Base-by-base conservation (phyloP, 768 basidiomycete species). In the Gloeopeniophorella convolvens region DNA sequence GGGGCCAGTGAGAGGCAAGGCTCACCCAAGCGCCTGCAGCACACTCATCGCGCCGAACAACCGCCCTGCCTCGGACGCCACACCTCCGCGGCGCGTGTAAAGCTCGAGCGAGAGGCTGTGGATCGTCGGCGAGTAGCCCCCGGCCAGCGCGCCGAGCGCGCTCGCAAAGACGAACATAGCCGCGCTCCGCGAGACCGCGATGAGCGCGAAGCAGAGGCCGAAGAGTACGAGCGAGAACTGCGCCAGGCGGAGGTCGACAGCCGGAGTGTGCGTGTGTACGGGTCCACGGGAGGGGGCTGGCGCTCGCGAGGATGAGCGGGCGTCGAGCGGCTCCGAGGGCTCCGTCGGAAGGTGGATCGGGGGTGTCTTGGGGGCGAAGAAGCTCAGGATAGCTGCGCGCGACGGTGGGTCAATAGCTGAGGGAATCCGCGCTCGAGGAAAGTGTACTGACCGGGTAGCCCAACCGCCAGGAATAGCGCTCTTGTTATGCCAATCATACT, bases 21-120 rank as follows among this genome's bases (percentile, higher is more conserved):
- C 71, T 39, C 57, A 83, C 80, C 80, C 72, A 9, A 90, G 61
- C 5, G 85, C 80, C 54, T 85, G 79, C 3, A 90, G 57, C 24
- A 93, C 85, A 48, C 83, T 81, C 50, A 93, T 57, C 3, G 81
- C 89, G 11, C 89, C 92, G 60, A 92, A 93, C 15, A 96, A 70
- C 58, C 71, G 74, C 3, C 90, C 92, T 11, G 74, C 70, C 60
- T 91, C 85, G 12, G 71, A 72, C 2, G 42, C 2, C 24, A 15
- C 20, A 8, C 80, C 77, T 1, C 76, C 76, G 16, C 70, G 68
- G n/a, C 66, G 66, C 24, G 68, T 67, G 54, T 83, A 87, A 37
- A 88, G 61, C 20, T 83, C 77, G 35, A 94, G 67, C 3, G 89
- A 81, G 30, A 90, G 74, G 18, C 83, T 83, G 48, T 88, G 82